Base-by-base conservation (phyloP, 1,284 basidiomycete species). In the Rhodotorula sp. region DNA sequence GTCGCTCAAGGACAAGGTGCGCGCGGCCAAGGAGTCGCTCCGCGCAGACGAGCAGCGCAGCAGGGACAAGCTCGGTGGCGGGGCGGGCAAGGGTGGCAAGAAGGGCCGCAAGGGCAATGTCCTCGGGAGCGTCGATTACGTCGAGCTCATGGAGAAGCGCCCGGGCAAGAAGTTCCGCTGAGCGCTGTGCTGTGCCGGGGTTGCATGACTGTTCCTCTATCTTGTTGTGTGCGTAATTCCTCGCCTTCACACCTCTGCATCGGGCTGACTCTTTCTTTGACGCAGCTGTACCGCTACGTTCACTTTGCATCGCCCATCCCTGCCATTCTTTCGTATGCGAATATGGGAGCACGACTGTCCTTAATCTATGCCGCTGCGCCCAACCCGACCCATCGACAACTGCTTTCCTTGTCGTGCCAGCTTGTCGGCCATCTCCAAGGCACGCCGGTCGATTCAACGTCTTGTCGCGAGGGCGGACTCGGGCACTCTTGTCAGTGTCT, bases 121-220 rank as follows among this genome's bases (percentile, higher is more conserved):
- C 21, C 58, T 74, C 46, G 64, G 61, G 19, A 64, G 57, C 10
- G 61, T 56, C 45, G 72, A 74, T 49, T 74, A 74, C 23, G 56
- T 74, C 56, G 58, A 68, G 54, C 58, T 70, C 64, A 59, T 61
- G 48, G 72, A 74, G 53, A 27, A 44, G 54, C 21, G 63, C 10
- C 66, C 69, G 23, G 69, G 72, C 48, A 71, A 67, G 69, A 48
- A 59, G 44, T 64, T 71, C 46, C 44, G 69, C n/a, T 70, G 57
- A 53, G 10, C 42, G 49, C 25, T 52, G 10, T 10, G 53, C 4
- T 10, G 41, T 34, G 23, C 16, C 7, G 56, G 12, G 23, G 0
- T 46, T 12, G 14, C 2, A 7, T 3, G 4, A 44, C 7, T 7
- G 21, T 41, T 8, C 3, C 10, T n/a, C 13, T n/a, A 27, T 12